Evolutionary conservation across 2,329 filamentous ascomycete genomes (phyloP).

Genomic region (Alternaria novae-zelandiae): DNA sequence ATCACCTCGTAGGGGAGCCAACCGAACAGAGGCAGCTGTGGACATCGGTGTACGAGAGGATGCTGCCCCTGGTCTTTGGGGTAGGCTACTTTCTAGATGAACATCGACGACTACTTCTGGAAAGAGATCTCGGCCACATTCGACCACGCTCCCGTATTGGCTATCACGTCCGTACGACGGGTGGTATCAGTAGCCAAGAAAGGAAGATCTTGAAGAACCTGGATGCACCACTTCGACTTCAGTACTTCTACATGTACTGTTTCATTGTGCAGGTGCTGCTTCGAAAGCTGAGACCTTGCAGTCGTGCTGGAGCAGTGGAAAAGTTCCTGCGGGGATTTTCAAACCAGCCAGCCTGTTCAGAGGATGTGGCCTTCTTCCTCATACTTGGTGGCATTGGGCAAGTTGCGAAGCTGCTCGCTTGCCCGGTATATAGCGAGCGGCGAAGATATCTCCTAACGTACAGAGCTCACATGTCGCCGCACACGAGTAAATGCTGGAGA

Average conservation of each 20-base stretch:
- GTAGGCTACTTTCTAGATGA: slow-evolving; percentile 48
- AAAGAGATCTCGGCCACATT: slow-evolving; percentile 43
- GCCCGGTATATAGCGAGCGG: slow-evolving; percentile 40
- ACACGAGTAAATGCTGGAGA: slow-evolving; percentile 44
- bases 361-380: slow-evolving; percentile 46
- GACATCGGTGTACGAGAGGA: slow-evolving; percentile 45
- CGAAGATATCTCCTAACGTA: slow-evolving; percentile 41
- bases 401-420: slow-evolving; percentile 43
- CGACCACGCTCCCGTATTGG: slow-evolving; percentile 41
- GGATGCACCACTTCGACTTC: slow-evolving; percentile 41
- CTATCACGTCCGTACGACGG: slow-evolving; percentile 44
- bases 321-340: slow-evolving; percentile 42
- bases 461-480: slow-evolving; percentile 45
- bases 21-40: slow-evolving; percentile 41
- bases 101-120: slow-evolving; percentile 39
- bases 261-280: slow-evolving; percentile 45
- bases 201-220: slow-evolving; percentile 38
- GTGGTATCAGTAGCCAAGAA: slow-evolving; percentile 36
- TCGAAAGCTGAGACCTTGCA: slow-evolving; percentile 40
- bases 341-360: slow-evolving; percentile 39
- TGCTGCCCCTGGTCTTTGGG: slow-evolving; percentile 47
- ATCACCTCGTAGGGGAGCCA: slow-evolving; percentile 41
- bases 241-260: slow-evolving; percentile 48
- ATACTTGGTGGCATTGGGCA: slow-evolving; percentile 45
- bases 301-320: slow-evolving; percentile 37